phyloP scores from a whole-genome alignment of 257 asterid species.

The Sherardia arvensis region DNA sequence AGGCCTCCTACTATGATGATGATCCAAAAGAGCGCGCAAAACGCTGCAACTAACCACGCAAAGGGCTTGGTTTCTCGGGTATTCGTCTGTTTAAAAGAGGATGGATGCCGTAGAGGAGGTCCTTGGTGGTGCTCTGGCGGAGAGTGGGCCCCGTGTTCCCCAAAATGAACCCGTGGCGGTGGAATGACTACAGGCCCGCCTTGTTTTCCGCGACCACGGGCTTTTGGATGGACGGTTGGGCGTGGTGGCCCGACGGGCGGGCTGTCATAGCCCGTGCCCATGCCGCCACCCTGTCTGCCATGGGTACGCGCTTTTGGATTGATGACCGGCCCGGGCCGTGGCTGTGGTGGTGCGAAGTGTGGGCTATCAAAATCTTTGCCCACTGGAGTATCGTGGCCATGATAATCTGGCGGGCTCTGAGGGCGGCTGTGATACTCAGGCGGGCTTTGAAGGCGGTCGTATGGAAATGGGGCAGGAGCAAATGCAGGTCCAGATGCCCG shows the following conservation, averaged over 20 bases:
- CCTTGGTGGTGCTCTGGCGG: conserved; percentile 8
- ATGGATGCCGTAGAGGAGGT: background rate
- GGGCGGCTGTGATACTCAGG: background rate
- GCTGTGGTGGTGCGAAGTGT: conserved; percentile 4
- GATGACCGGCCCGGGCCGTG: background rate
- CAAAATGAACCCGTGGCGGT: background rate
- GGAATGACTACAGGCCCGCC: background rate
- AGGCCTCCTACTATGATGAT: conserved; percentile 62
- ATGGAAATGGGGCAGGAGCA: background rate
- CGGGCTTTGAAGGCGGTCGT: background rate
- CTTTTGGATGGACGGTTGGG: background rate
- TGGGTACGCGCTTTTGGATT: conserved; percentile 1
- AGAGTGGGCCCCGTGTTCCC: background rate
- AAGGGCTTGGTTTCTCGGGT: conserved; percentile 39
- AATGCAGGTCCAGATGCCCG: background rate
- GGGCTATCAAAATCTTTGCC: conserved; percentile 1
- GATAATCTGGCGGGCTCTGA: background rate
- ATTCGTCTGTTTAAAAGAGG: conserved; percentile 12
- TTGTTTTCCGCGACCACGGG: background rate
- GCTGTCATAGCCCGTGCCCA: background rate
- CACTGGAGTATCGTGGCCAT: background rate
- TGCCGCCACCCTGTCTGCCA: background rate
- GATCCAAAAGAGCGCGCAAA: conserved; percentile 77
- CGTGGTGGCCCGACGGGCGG: conserved; percentile 5
- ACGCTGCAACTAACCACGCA: conserved; percentile 73